Evolutionary conservation across 345 rosid species (phyloP).

Genomic region (Eutrema heterophyllum): DNA sequence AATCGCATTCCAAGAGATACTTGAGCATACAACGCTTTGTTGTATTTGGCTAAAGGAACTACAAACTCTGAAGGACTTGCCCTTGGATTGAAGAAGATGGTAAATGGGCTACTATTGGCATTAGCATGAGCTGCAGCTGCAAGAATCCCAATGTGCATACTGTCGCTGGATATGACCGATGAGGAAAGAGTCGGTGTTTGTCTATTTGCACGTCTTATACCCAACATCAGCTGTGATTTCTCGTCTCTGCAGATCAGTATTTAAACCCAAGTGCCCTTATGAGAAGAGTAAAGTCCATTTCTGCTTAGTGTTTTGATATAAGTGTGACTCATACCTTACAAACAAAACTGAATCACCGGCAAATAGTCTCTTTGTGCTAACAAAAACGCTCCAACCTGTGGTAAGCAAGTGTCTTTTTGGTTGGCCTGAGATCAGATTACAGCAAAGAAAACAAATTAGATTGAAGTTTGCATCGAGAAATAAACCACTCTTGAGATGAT

Average conservation of each 20-base stretch:
- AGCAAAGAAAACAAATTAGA: constrained; percentile 14
- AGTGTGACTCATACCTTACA: constrained; percentile 48
- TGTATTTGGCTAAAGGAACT: constrained; percentile 87
- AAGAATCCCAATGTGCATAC: constrained; percentile 95
- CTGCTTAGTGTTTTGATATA: not conserved
- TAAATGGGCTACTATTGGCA: constrained; percentile 87
- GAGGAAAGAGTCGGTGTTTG: constrained; percentile 81
- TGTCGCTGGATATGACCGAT: constrained; percentile 90
- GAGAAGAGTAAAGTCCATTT: not conserved
- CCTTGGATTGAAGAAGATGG: constrained; percentile 90
- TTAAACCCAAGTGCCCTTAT: not conserved
- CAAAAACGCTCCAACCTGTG: constrained; percentile 90
- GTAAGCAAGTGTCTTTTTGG: constrained; percentile 91
- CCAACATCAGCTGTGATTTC: constrained; percentile 78
- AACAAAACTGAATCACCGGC: constrained; percentile 87
- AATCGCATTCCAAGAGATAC: constrained; percentile 90
- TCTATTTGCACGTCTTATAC: constrained; percentile 76
- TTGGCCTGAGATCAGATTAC: constrained; percentile 50
- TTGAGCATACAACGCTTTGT: constrained; percentile 76
- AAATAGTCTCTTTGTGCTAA: constrained; percentile 75
- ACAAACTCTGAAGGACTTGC: constrained; percentile 96
- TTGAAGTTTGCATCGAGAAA: not conserved
- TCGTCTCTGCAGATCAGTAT: constrained; percentile 55
- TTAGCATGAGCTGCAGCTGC: constrained; percentile 99
- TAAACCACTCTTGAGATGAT: not conserved